Base-by-base conservation (phyloP, 352 stramenopile genomes). In the Phytophthora idaei region DNA sequence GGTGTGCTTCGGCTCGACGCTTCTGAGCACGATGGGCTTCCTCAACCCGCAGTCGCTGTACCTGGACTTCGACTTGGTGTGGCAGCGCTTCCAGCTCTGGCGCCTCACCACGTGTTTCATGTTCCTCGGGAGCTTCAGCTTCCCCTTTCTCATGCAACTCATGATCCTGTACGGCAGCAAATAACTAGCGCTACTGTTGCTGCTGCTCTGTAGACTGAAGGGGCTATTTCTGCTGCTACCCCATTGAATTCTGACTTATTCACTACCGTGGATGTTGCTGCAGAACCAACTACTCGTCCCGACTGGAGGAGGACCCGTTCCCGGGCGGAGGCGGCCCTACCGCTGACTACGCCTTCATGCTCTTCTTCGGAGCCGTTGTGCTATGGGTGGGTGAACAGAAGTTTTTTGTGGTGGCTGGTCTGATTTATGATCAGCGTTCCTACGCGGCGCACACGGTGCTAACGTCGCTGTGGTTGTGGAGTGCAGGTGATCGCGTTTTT, bases 71-170 rank as follows among this genome's bases (percentile, higher is more conserved):
- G 87, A 90, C 39, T 77, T 95, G 59, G 76, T 96, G 61, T 94
- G 85, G 85, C 75, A 93, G 54, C 79, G 83, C 54, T 96, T 96
- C 73, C 86, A 96, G 69, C 74, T 97, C 59, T 97, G 90, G 90
- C 87, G 90, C 28, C 74, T 97, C 66, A 80, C 88, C 61, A 95
- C 90, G 53, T 86, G 81, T 74, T 97, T 96, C 73, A 92, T 96
- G 71, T 97, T 79, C 73, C 83, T 97, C 27, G 90, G 90, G 34
- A 83, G 82, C 67, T 96, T 96, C 54, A 88, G 84, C 66, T 96
- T 97, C 61, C 79, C 85, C 36, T 96, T 97, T 68, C 85, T 97
- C 72, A 95, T 97, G 81, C 84, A 94, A 59, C 83, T 97, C 57
- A 94, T 96, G 80, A 90, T 97, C 60, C 65, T 97, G 89, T 96